Percentiles rank a stretch among this genome's conserved stretches.
phyloP scores from a whole-genome alignment of 345 rosid genomes.

The Clausena lansium region DNA sequence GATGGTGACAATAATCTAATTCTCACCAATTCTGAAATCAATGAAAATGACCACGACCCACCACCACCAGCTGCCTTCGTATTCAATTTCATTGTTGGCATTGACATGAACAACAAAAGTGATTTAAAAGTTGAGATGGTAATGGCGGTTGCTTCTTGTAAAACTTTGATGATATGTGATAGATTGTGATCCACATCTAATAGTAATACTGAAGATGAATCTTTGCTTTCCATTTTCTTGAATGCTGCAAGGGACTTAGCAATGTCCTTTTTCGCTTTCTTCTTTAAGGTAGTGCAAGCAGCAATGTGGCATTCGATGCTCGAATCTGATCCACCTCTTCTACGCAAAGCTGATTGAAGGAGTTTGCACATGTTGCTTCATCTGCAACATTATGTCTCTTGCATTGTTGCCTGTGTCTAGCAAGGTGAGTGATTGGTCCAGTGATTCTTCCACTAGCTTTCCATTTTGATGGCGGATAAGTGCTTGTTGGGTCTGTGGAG shows the following conservation, averaged over 20 bases:
- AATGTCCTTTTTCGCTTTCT: conserved; percentile 22
- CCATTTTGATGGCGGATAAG: conserved; percentile 14
- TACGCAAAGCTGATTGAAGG: conserved; percentile 52
- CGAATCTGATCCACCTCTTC: conserved; percentile 30
- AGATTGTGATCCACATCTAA: conserved; percentile 9
- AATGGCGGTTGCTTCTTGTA: conserved; percentile 24
- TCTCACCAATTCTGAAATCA: conserved; percentile 38
- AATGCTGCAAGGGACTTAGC: conserved; percentile 18
- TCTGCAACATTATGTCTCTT: conserved; percentile 32
- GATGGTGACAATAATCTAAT: conserved; percentile 18
- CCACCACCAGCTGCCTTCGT: conserved; percentile 11
- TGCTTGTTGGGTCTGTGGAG: conserved; percentile 31
- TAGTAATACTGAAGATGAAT: background rate
- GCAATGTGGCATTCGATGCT: conserved; percentile 24
- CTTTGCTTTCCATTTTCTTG: conserved; percentile 23
- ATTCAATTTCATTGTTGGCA: conserved; percentile 19
- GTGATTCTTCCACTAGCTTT: conserved; percentile 35
- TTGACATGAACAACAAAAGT: conserved; percentile 23
- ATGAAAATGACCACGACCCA: conserved; percentile 7
- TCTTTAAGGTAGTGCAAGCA: conserved; percentile 25
- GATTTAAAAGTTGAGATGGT: conserved; percentile 21
- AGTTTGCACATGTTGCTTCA: conserved; percentile 37
- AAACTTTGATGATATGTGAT: conserved; percentile 7
- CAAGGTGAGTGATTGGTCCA: conserved; percentile 43
- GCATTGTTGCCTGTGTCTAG: conserved; percentile 43